Base-by-base conservation (phyloP, 1,284 basidiomycete species). In the Ceratobasidium sp. region DNA sequence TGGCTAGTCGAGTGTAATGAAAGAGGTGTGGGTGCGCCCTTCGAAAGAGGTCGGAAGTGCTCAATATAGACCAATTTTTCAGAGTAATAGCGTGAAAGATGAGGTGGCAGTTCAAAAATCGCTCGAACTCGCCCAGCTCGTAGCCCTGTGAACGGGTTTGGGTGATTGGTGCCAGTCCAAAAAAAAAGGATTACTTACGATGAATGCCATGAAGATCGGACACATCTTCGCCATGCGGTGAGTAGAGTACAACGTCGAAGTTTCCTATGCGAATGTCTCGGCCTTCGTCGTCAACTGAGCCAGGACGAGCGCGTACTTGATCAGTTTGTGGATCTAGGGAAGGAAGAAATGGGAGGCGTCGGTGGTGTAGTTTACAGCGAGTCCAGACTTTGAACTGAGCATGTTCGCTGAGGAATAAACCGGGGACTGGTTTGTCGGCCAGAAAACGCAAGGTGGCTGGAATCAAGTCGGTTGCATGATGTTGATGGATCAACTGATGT, bases 41-140 rank as follows among this genome's bases (percentile, higher is more conserved):
- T 15, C 20, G 56, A 57, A 28, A 71, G 61, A 4, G 69, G 40
- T 5, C 17, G 1, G 50, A 71, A 71, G 7, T n/a, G 17, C 40
- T 61, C 56, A 13, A 71, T 15, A 48, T 71, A 71, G 20, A 46
- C 69, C 10, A 71, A 26, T 17, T 54, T 54, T 5, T 46, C 56
- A 15, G 33, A 4, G 17, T 15, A 71, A 1, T 61, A 13, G 10
- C 20, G n/a, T 13, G 44, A 0, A 26, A 71, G 56, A 40, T 28
- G 20, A 0, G 5, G 15, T 2, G 56, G 69, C 0, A 71, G 13
- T 9, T 54, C n/a, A 33, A 71, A 71, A 26, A 71, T 71, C 0
- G 56, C 40, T 28, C 56, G 69, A 4, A 71, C 56, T 1, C 42
- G 56, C 20, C 40, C 69, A 48, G 69, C 69, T 10, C 40, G 69